phyloP scores from a whole-genome alignment of 2,329 filamentous ascomycete genomes.

The Epichloe scottii region DNA sequence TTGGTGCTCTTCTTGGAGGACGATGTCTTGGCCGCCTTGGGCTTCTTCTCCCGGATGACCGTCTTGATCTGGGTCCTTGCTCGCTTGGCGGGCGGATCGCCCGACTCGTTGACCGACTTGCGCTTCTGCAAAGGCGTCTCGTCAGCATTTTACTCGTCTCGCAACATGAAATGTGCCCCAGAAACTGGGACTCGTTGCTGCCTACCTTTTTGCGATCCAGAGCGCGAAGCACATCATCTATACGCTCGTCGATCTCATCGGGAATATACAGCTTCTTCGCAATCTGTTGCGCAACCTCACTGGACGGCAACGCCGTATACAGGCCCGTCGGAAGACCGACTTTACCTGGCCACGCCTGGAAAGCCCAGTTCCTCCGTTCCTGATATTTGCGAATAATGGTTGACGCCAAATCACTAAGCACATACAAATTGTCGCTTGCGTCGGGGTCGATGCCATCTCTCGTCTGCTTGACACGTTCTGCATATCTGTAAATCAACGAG shows the following conservation, averaged over 20 bases:
- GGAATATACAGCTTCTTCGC: constrained; percentile 77
- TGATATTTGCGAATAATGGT: constrained; percentile 74
- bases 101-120: constrained; percentile 38
- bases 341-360: constrained; percentile 74
- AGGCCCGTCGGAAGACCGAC: constrained; percentile 68
- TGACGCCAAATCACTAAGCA: constrained; percentile 78
- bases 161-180: no score
- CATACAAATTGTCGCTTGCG: constrained; percentile 65
- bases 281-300: constrained; percentile 70
- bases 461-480: constrained; percentile 84
- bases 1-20: constrained; percentile 16
- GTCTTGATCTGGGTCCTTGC: constrained; percentile 25
- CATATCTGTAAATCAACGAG: constrained; percentile 79
- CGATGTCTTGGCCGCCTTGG: constrained; percentile 20
- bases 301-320: constrained; percentile 62
- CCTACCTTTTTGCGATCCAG: constrained; percentile 61
- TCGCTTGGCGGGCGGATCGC: constrained; percentile 29
- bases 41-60: constrained; percentile 25
- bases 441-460: constrained; percentile 61
- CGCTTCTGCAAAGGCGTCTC: constrained; percentile 35
- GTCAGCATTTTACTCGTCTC: constrained; percentile 12
- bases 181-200: neutral
- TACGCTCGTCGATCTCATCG: constrained; percentile 58
- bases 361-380: constrained; percentile 72
- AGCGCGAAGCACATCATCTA: constrained; percentile 54